These are phyloP conservation scores for Alternaria metachromatica DNA, from an alignment of 2,329 filamentous ascomycete species.

Conservation along the genomic window DNA sequence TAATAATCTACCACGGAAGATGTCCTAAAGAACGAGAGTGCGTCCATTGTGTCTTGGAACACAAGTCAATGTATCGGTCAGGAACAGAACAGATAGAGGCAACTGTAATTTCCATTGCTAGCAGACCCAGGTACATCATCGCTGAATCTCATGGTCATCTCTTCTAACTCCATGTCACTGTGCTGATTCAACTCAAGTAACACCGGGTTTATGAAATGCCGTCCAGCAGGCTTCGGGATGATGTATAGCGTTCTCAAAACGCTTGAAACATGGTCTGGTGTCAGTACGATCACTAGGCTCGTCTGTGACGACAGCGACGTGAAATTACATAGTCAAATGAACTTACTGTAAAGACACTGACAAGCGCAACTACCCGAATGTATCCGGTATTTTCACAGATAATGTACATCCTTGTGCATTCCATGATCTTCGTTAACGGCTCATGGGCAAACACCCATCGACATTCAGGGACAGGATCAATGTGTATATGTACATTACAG, in stretches of 20 bases:
- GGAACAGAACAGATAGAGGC: not conserved
- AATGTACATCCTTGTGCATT: not conserved
- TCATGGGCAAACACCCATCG: not conserved
- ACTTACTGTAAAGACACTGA: not conserved
- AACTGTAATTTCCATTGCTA: not conserved
- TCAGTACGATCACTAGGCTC: not conserved
- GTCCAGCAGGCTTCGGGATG: not conserved
- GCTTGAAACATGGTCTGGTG: not conserved
- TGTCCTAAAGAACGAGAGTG: not conserved
- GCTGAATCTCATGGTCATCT: not conserved
- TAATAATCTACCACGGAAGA: not conserved
- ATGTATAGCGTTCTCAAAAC: not conserved
- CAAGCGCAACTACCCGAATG: not conserved
- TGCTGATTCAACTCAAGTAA: not conserved
- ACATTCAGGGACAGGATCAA: not conserved
- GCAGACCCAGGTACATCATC: not conserved
- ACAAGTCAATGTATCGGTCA: not conserved
- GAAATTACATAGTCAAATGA: not conserved
- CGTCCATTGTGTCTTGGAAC: not conserved
- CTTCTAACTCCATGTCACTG: not conserved
- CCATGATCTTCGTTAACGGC: not conserved
- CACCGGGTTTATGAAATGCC: not conserved
- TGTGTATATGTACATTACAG: not conserved
- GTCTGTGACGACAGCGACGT: not conserved
- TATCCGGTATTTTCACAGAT: not conserved